These are phyloP conservation scores for Candida sp. DNA, from an alignment of 1,139 yeast genomes.

Conservation along the genomic window DNA sequence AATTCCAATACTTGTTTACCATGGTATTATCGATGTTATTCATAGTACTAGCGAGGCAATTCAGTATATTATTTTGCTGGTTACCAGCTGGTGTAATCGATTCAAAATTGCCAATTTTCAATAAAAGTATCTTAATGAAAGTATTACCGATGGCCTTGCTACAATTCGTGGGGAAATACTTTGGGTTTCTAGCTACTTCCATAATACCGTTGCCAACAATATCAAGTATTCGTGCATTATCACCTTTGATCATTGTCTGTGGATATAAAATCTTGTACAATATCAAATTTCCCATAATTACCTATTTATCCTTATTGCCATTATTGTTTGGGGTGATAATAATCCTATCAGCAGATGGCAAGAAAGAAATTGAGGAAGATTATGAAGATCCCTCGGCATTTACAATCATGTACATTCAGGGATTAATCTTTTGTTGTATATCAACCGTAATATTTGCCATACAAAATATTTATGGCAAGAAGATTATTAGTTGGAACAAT, in stretches of 20 bases:
- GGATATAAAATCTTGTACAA: slow-evolving; percentile 33
- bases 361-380: not conserved
- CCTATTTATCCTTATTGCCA: slow-evolving; percentile 35
- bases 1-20: slow-evolving; percentile 43
- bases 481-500: slow-evolving; percentile 32
- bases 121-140: slow-evolving; percentile 18
- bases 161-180: slow-evolving; percentile 36
- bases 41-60: slow-evolving; percentile 15
- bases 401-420: slow-evolving; percentile 22
- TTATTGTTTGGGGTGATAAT: slow-evolving; percentile 36
- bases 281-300: slow-evolving; percentile 28
- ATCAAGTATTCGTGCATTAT: slow-evolving; percentile 37
- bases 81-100: slow-evolving; percentile 33
- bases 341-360: slow-evolving; percentile 26
- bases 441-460: slow-evolving; percentile 36
- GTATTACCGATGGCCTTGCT: slow-evolving; percentile 37
- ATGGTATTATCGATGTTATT: slow-evolving; percentile 26
- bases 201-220: slow-evolving; percentile 38
- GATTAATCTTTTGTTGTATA: slow-evolving; percentile 25
- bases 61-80: slow-evolving; percentile 15
- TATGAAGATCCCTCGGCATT: slow-evolving; percentile 6
- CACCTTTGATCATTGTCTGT: slow-evolving; percentile 34
- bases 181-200: slow-evolving; percentile 36
- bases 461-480: slow-evolving; percentile 42
- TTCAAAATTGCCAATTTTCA: slow-evolving; percentile 17